Percentiles rank a stretch among this genome's conserved stretches.
phyloP scores from a whole-genome alignment of 2,329 filamentous ascomycete species.

The Cercospora sojina region DNA sequence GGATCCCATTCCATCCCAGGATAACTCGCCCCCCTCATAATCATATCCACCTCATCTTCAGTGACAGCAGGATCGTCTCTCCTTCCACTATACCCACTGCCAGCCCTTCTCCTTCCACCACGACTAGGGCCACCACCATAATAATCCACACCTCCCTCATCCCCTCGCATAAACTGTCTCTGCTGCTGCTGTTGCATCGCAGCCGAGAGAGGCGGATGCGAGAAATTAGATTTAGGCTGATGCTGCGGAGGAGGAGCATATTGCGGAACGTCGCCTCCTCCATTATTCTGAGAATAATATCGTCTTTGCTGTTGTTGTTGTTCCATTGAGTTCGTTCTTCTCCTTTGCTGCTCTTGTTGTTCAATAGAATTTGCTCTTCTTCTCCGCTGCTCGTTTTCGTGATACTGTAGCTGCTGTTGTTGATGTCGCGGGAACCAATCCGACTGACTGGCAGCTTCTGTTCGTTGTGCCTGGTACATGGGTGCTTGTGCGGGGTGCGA shows the following conservation, averaged over 20 bases:
- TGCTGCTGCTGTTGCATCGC: slow-evolving; percentile 12
- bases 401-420: background rate
- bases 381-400: background rate
- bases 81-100: slow-evolving; percentile 29
- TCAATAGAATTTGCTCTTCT: background rate
- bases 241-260: slow-evolving; percentile 3
- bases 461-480: slow-evolving; percentile 10
- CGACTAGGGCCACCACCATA: background rate
- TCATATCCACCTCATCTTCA: slow-evolving; percentile 28
- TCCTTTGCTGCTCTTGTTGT: background rate
- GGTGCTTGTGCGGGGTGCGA: slow-evolving; percentile 9
- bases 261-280: background rate
- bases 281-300: background rate
- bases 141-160: slow-evolving; percentile 9
- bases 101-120: slow-evolving; percentile 14
- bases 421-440: slow-evolving; percentile 1
- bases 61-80: slow-evolving; percentile 32
- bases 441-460: slow-evolving; percentile 1
- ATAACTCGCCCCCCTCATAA: slow-evolving; percentile 67
- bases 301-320: background rate
- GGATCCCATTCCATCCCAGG: slow-evolving; percentile 65
- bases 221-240: slow-evolving; percentile 1
- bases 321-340: background rate
- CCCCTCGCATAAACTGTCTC: slow-evolving; percentile 6
- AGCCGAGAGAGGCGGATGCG: slow-evolving; percentile 3